Percentiles rank a stretch among this genome's conserved stretches.
Conservation (phyloP, 371 early-diverging fungal genomes). For the Dipsacomyces acuminosporus region DNA sequence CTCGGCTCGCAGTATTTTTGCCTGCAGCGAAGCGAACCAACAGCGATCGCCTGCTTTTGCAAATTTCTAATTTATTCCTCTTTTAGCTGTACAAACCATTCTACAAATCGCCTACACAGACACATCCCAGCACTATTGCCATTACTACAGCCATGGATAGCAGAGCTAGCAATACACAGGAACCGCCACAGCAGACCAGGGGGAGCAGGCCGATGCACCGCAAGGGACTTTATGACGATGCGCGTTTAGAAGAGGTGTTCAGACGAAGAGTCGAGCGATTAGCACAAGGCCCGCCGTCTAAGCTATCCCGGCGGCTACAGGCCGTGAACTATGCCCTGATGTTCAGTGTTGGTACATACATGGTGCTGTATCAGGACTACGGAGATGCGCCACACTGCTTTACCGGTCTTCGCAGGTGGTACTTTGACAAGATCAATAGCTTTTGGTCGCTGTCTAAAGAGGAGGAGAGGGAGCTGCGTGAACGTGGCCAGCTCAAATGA, state of each 20-base stretch:
- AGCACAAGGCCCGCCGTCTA: constrained; percentile 29
- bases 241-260: constrained; percentile 30
- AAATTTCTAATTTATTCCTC: too few relatives aligned
- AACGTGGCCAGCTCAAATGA: constrained; percentile 35
- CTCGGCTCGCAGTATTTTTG: too few relatives aligned
- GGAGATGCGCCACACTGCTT: constrained; percentile 36
- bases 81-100: too few relatives aligned
- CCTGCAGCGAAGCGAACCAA: too few relatives aligned
- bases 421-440: constrained; percentile 27
- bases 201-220: constrained; percentile 33
- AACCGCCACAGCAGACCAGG: neutral
- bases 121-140: too few relatives aligned
- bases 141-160: too few relatives aligned
- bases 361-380: constrained; percentile 37
- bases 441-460: constrained; percentile 41
- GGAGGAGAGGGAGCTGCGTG: constrained; percentile 39
- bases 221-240: constrained; percentile 28
- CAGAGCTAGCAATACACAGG: too few relatives aligned
- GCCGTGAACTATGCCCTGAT: constrained; percentile 34
- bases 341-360: constrained; percentile 37
- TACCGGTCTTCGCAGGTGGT: constrained; percentile 35
- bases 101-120: too few relatives aligned
- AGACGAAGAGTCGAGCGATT: constrained; percentile 40
- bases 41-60: too few relatives aligned
- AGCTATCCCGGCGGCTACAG: constrained; percentile 31